Evolutionary conservation across 345 rosid species (phyloP).

Genomic region (Gossypium raimondii): DNA sequence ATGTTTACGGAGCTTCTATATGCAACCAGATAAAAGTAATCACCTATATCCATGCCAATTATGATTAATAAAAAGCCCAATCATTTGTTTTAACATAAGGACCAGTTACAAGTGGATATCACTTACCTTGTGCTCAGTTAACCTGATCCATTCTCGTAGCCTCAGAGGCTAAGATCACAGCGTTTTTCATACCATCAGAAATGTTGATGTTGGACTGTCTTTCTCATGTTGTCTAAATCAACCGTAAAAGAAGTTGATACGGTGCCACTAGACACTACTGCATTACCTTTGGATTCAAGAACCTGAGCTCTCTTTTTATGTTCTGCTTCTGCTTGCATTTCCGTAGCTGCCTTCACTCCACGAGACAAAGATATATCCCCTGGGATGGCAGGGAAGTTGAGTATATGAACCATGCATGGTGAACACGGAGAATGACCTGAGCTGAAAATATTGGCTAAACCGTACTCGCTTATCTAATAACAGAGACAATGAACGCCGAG

Average conservation of each 20-base stretch:
- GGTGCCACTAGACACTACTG: constrained; percentile 5
- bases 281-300: constrained; percentile 74
- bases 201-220: constrained; percentile 66
- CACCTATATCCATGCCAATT: too few species aligned
- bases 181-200: constrained; percentile 75
- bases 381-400: constrained; percentile 18
- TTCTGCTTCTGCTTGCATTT: constrained; percentile 99
- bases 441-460: background rate
- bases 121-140: constrained; percentile 13
- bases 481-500: constrained; percentile 92
- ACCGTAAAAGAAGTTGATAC: background rate
- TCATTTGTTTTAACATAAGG: too few species aligned
- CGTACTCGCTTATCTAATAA: constrained; percentile 78
- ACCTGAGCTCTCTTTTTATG: constrained; percentile 89
- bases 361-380: constrained; percentile 98
- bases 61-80: too few species aligned
- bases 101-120: too few species aligned
- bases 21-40: background rate
- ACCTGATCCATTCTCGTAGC: constrained; percentile 66
- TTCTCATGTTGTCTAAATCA: constrained; percentile 36
- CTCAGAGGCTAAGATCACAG: constrained; percentile 67
- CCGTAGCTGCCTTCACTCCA: constrained; percentile 93
- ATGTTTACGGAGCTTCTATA: background rate
- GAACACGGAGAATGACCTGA: background rate
- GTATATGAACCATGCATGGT: background rate